Conservation (phyloP, 1,284 basidiomycete species). For the Psilocybe mexicana region DNA sequence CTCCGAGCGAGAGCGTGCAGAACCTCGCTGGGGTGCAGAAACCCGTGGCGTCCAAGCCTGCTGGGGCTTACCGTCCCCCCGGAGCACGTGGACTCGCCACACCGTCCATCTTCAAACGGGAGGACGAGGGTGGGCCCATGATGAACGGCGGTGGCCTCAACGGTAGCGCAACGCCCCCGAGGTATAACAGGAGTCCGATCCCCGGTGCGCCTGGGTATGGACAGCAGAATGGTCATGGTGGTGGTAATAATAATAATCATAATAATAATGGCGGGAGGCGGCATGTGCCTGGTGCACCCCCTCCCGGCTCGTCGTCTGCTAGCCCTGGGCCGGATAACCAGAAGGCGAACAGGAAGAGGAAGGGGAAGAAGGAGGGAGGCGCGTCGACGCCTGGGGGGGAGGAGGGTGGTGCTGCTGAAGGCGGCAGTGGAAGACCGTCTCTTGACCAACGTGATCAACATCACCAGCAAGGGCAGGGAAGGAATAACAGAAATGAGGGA, state of each 20-base stretch:
- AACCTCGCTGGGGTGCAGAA: slow-evolving; percentile 42
- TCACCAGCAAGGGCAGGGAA: slow-evolving; percentile 18
- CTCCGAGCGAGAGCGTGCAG: slow-evolving; percentile 52
- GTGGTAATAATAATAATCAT: slow-evolving; percentile 8
- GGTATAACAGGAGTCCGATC: slow-evolving; percentile 63
- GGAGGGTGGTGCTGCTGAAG: slow-evolving; percentile 26
- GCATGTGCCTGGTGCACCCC: slow-evolving; percentile 20
- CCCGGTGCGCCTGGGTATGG: slow-evolving; percentile 43
- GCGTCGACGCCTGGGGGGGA: slow-evolving; percentile 13
- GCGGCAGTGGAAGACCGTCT: slow-evolving; percentile 26
- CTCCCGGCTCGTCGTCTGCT: slow-evolving; percentile 28
- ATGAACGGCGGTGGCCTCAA: slow-evolving; percentile 45
- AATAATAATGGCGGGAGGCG: slow-evolving; percentile 8
- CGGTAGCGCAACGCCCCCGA: slow-evolving; percentile 61
- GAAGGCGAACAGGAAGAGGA: slow-evolving; percentile 59
- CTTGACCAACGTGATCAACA: slow-evolving; percentile 24
- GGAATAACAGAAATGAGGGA: slow-evolving; percentile 2
- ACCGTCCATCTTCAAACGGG: slow-evolving; percentile 83
- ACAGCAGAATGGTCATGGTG: slow-evolving; percentile 26
- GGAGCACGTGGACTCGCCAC: slow-evolving; percentile 88
- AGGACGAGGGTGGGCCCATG: slow-evolving; percentile 78
- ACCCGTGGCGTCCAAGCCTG: slow-evolving; percentile 58
- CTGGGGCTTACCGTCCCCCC: slow-evolving; percentile 89
- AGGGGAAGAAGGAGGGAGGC: slow-evolving; percentile 34
- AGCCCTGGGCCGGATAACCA: slow-evolving; percentile 47